Evolutionary conservation across 2,329 filamentous ascomycete genomes (phyloP).

Genomic region (Xylaria sp.): DNA sequence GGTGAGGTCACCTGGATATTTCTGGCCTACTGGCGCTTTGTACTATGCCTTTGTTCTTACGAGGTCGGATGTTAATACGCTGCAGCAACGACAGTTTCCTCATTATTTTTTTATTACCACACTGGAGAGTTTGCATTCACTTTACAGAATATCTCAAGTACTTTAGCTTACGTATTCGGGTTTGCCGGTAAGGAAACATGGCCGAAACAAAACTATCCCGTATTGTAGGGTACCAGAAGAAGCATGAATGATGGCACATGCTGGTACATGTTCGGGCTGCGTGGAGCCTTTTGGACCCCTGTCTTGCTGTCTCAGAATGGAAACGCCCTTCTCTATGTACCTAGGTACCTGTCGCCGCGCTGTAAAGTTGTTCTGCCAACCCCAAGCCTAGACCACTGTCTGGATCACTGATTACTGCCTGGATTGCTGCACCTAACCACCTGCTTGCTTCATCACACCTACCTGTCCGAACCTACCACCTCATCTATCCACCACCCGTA

Average conservation of each 20-base stretch:
- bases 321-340: constrained; percentile 34
- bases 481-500: constrained; percentile 12
- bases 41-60: background rate
- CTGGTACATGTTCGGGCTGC: constrained; percentile 12
- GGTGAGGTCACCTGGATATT: background rate
- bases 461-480: constrained; percentile 20
- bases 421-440: constrained; percentile 17
- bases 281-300: constrained; percentile 21
- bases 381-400: constrained; percentile 19
- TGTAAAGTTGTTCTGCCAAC: constrained; percentile 29
- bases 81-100: background rate
- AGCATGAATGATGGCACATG: background rate
- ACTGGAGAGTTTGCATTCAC: background rate
- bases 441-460: constrained; percentile 27
- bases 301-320: constrained; percentile 34
- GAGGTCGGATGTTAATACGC: background rate
- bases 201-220: constrained; percentile 9
- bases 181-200: constrained; percentile 1
- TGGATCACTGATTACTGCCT: constrained; percentile 12
- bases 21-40: background rate
- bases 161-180: constrained; percentile 1
- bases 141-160: too few species aligned
- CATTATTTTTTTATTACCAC: background rate
- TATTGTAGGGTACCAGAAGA: constrained; percentile 4
- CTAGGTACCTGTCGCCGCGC: constrained; percentile 15